A percentile compares a stretch with the other conserved stretches of the same genome.
Evolutionary conservation across 1,284 basidiomycete species (phyloP).

Genomic region (Sporisorium reilianum): DNA sequence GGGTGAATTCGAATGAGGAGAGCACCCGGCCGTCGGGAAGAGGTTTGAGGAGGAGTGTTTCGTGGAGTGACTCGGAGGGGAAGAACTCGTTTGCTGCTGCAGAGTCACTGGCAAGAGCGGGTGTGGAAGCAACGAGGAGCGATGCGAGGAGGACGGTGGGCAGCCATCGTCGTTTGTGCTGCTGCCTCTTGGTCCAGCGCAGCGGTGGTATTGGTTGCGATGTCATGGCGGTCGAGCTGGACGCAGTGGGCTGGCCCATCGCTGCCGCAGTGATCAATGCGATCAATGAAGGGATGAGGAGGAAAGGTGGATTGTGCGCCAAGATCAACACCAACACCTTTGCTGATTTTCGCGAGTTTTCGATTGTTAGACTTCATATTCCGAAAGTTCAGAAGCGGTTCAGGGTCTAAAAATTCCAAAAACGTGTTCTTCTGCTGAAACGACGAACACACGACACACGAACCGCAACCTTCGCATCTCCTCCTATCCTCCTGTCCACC

Average conservation of each 20-base stretch:
- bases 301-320: constrained; percentile 6
- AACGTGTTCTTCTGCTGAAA: background rate
- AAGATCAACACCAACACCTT: constrained; percentile 7
- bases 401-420: constrained; percentile 9
- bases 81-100: background rate
- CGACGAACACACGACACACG: constrained; percentile 3
- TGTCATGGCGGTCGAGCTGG: background rate
- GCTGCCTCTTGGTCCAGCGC: background rate
- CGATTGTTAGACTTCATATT: background rate
- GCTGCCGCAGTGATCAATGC: background rate
- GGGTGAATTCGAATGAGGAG: constrained; percentile 76
- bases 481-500: constrained; percentile 4
- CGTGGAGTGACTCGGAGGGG: constrained; percentile 69
- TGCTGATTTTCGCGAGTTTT: background rate
- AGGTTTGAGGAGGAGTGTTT: constrained; percentile 79
- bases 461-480: background rate
- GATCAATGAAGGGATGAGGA: background rate
- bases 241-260: background rate
- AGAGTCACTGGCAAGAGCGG: background rate
- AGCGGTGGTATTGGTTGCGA: background rate
- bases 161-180: background rate
- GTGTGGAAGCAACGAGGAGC: background rate
- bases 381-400: background rate
- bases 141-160: background rate
- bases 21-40: constrained; percentile 86